Base-by-base conservation (phyloP, 2,329 filamentous ascomycete genomes). In the Cryphonectria naterciae region DNA sequence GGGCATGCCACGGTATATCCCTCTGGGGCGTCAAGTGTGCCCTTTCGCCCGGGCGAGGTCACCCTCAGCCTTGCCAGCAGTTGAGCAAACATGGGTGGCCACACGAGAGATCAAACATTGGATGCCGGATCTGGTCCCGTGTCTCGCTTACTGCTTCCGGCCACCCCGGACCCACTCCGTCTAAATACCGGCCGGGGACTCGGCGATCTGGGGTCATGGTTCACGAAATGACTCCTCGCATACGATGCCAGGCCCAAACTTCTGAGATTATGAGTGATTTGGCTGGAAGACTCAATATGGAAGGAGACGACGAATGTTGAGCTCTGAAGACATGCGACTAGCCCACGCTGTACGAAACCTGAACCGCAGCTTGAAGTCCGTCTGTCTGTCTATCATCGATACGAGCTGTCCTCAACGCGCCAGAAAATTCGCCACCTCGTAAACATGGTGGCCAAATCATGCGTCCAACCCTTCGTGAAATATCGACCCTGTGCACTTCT, bases 61-160 rank as follows among this genome's bases (percentile, higher is more conserved):
- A 35, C 54, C 54, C 54, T 58, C 15, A 19, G 25, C 54, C 54
- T 35, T 19, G 28, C 28, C 54, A 58, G 25, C 25, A 56, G 52
- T 49, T 13, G 52, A 32, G 25, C 25, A 32, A 19, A 58, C 15
- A 58, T 58, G 54, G 54, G 15, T 49, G 46, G 22, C 46, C 28
- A 58, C 28, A 28, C 54, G 15, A 58, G 54, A 58, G 54, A 58
- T 58, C 54, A 58, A 58, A 58, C 32, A 58, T 35, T 58, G 28
- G 54, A 32, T 32, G 54, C 28, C 54, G 25, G 54, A 32, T 19
- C 28, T 58, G 17, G 25, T 56, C 52, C n/a, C 25, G 52, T 56
- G 52, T 25, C 52, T 58, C 54, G 54, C 54, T 58, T 58, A 17
- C 54, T 58, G 54, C 28, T 35, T 32, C 54, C 54, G 28, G 54